Conservation (phyloP, 176 grass and related monocot genomes). For the Poa pratensis region DNA sequence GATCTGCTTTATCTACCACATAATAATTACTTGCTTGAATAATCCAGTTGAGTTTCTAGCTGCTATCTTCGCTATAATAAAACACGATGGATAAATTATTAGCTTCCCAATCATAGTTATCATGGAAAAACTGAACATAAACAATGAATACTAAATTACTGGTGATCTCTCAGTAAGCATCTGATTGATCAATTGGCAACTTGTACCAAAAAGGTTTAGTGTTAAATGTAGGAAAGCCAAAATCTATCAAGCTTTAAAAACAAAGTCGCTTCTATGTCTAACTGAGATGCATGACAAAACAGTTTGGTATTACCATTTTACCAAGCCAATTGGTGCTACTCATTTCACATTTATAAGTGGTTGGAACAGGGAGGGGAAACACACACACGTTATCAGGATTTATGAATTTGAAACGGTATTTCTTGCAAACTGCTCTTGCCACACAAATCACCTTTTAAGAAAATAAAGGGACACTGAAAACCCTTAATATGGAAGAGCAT, state of each 20-base stretch:
- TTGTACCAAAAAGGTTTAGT: neutral
- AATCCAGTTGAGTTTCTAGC: too few relatives aligned
- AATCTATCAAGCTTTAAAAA: neutral
- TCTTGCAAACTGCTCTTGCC: neutral
- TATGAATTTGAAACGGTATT: neutral
- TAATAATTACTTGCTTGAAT: too few relatives aligned
- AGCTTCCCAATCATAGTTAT: neutral
- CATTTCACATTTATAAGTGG: neutral
- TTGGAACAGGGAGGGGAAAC: too few relatives aligned
- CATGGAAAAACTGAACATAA: neutral
- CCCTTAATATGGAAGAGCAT: neutral
- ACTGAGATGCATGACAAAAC: neutral
- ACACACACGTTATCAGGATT: neutral
- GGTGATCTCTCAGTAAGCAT: neutral
- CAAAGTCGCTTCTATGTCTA: neutral
- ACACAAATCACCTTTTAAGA: neutral
- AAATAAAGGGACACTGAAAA: neutral
- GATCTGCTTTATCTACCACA: neutral
- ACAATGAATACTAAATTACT: neutral
- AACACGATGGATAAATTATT: neutral
- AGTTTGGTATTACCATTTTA: neutral
- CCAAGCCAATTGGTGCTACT: neutral
- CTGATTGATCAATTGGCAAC: neutral
- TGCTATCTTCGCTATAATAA: too few relatives aligned
- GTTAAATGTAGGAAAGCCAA: slow-evolving; percentile 4